Evolutionary conservation across 2,329 filamentous ascomycete species (phyloP), one percentile per base, ranked within the genome.

Genomic region (Rhynchosporium graminicola): DNA sequence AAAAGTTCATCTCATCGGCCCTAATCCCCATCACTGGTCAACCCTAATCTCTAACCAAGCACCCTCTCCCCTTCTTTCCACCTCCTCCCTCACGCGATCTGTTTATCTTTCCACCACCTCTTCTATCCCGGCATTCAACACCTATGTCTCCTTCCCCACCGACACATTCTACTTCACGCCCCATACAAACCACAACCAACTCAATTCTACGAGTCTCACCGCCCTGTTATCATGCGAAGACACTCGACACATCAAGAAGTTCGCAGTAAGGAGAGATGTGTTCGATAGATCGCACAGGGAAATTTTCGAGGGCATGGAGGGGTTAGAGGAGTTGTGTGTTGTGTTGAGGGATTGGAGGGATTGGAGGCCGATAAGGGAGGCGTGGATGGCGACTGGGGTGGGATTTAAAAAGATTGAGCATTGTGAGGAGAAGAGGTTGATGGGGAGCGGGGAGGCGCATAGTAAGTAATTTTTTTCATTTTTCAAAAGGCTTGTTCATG

Each of bases 1-100:
- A 1, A 33, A 40, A 40, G 42, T 40, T 12, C 50, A 54, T 36
- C 31, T 40, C 33, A 20, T 54, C 50, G 12, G 33, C 33, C 50
- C 20, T 26, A 15, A 15, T 20, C 4, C 50, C n/a, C 33, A 28
- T 10, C 33, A 54, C 33, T 10, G 5, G 20, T 20, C 20, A 9
- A 26, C 3, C 45, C 28, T 26, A 15, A 54, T 54, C 50, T 54
- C 50, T n/a, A 54, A 54, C 50, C 50, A 54, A 54, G 9, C 50
- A 3, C 50, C 36, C 33, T 26, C 20, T 36, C 33, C 50, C 50
- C 50, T 54, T 9, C 50, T 54, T 3, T n/a, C 12, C 50, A 54
- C 50, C 33, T 28, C 7, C 5, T 36, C 15, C n/a, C 15, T 26
- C 33, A 8, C 50, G 3, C 50, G 50, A 20, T 1, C 33, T 12